Evolutionary conservation across 75 land plant genomes (phyloP).

Genomic region (Cupressus sempervirens): DNA sequence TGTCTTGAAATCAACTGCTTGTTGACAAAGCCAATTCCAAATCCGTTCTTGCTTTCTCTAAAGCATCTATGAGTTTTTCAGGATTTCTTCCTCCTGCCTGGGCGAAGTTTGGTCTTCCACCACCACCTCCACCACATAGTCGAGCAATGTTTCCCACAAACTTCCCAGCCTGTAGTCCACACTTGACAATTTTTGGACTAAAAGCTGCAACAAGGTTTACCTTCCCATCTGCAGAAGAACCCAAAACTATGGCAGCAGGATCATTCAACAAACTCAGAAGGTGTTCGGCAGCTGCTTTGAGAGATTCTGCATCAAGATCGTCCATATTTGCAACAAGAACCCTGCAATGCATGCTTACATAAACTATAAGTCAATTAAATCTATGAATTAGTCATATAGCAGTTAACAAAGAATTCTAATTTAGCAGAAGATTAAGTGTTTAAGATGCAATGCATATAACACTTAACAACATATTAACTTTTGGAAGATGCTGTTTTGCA

Average conservation of each 20-base stretch:
- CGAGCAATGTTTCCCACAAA: constrained; percentile 81
- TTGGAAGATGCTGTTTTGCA: not conserved
- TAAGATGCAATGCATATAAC: not conserved
- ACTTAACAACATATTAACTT: not conserved
- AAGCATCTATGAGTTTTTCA: constrained; percentile 61
- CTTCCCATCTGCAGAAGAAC: constrained; percentile 73
- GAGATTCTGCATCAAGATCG: constrained; percentile 70
- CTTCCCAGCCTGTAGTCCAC: constrained; percentile 85
- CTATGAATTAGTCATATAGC: not conserved
- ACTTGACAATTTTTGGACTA: constrained; percentile 61
- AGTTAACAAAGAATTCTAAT: not conserved
- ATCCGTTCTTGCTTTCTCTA: constrained; percentile 62
- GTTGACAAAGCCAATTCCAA: constrained; percentile 32
- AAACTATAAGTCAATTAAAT: not conserved
- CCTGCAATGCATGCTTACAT: constrained; percentile 32
- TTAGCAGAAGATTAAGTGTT: not conserved
- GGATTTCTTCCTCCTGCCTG: constrained; percentile 96
- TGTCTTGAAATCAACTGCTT: not conserved
- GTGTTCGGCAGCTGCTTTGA: constrained; percentile 81
- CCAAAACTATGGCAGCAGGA: constrained; percentile 79
- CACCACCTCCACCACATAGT: constrained; percentile 95
- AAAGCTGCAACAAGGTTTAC: constrained; percentile 90
- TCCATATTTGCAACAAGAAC: constrained; percentile 76
- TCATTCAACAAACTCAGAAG: constrained; percentile 54
- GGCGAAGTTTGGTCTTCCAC: constrained; percentile 94